A percentile compares a stretch with the other conserved stretches of the same genome.
These are phyloP conservation scores for Leucocoprinus leucothites DNA, from an alignment of 768 basidiomycete genomes.

Conservation along the genomic window DNA sequence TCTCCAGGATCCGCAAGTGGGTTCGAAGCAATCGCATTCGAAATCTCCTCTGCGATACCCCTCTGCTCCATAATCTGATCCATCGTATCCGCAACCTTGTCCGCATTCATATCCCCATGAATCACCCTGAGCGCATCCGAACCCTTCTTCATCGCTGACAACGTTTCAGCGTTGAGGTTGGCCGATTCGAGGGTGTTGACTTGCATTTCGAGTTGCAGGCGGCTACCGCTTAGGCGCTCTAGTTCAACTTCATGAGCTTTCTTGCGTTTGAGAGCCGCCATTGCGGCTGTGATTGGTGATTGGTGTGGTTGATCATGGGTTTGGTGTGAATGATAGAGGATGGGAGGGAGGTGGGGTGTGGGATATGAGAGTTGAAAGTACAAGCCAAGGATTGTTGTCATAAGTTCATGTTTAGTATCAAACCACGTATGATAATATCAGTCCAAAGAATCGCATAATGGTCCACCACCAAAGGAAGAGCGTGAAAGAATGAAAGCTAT, in stretches of 20 bases:
- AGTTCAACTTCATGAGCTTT: slow-evolving; percentile 85
- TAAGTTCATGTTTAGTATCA: too few species aligned
- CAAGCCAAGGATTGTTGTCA: too few species aligned
- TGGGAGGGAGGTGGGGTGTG: background rate
- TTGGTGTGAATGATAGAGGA: background rate
- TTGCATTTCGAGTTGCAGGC: slow-evolving; percentile 93
- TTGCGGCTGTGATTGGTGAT: slow-evolving; percentile 58
- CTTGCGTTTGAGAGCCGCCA: slow-evolving; percentile 89
- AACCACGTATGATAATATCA: too few species aligned
- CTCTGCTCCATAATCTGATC: slow-evolving; percentile 84
- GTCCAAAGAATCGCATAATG: background rate
- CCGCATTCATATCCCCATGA: slow-evolving; percentile 86
- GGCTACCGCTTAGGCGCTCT: slow-evolving; percentile 78
- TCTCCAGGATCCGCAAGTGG: slow-evolving; percentile 53
- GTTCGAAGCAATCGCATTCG: slow-evolving; percentile 81
- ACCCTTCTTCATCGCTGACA: slow-evolving; percentile 96
- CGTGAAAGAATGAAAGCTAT: background rate
- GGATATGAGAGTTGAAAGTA: too few species aligned
- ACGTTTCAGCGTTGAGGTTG: slow-evolving; percentile 96
- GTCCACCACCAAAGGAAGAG: background rate
- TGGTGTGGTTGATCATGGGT: background rate
- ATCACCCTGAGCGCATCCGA: slow-evolving; percentile 86
- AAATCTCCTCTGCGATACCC: slow-evolving; percentile 90
- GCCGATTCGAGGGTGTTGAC: slow-evolving; percentile 97
- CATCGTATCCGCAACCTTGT: slow-evolving; percentile 91